Percentiles rank a stretch among this genome's conserved stretches.
phyloP scores from a whole-genome alignment of 192 early-diverging fungal genomes.

The Mortierella alpina region DNA sequence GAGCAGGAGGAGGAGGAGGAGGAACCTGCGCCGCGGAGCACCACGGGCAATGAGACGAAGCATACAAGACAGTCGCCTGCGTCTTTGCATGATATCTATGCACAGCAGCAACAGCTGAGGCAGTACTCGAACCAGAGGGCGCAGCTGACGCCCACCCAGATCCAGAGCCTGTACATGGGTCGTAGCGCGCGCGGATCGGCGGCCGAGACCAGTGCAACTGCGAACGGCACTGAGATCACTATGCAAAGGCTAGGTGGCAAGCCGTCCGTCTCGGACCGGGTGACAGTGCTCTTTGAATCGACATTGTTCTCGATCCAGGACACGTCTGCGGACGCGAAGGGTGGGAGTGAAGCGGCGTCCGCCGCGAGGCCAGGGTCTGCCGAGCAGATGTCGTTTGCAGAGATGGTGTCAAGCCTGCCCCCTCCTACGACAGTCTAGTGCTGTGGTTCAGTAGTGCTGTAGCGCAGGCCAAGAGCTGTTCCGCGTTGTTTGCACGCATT shows the following conservation, averaged over 20 bases:
- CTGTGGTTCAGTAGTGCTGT: no score
- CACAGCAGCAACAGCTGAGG: constrained; percentile 20
- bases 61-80: background rate
- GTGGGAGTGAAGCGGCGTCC: background rate
- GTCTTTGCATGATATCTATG: constrained; percentile 27
- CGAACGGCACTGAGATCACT: no score
- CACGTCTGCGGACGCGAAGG: background rate
- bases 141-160: constrained; percentile 12
- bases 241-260: no score
- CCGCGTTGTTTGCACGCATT: no score
- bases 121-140: constrained; percentile 33
- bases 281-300: constrained; percentile 30
- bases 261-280: background rate
- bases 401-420: background rate
- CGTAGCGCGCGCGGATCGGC: constrained; percentile 1
- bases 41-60: background rate
- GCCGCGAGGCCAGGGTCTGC: background rate
- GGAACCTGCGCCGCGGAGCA: background rate
- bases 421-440: background rate
- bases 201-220: no score
- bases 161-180: constrained; percentile 10
- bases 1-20: no score
- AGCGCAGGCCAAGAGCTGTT: no score
- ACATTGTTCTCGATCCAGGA: constrained; percentile 21
- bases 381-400: background rate